Base-by-base conservation (phyloP, 495 filamentous ascomycete genomes). In the Haplographium delicatum region DNA sequence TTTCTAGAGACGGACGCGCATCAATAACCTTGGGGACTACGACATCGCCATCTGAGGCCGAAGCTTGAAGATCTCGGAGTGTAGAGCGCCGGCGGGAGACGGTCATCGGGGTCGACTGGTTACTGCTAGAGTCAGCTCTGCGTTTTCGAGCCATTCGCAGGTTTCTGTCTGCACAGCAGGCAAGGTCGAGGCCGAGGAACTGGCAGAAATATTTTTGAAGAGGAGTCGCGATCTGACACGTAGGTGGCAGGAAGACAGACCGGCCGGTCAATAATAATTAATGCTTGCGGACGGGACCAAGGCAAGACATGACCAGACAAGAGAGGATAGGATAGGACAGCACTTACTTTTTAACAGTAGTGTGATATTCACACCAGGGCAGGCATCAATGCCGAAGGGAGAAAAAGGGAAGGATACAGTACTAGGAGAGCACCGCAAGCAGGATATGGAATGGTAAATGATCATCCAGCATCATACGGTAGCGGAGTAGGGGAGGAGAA, bases 1-100 rank as follows among this genome's bases (percentile, higher is more conserved):
- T 75, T 55, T 75, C 73, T 49, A 79, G 68, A 9, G 75, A 76
- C 40, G 75, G 73, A 6, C 65, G 72, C 24, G 75, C 75, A 55
- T 79, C 73, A 60, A 79, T 79, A 47, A 79, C 70, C 38, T 71
- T 71, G 35, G 70, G 70, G 41, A 62, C 41, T 28, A 56, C 45
- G 31, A 54, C 45, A 48, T 54, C 50, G 50, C 65, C 53, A 63
- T 68, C 38, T 35, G 57, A 40, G 54, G 52, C 61, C 10, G 57
- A 45, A 48, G 51, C 53, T 44, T 62, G 53, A 8, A 58, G 53
- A 37, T 62, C 60, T 57, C 60, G 56, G n/a, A 60, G 53, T 18
- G 52, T 57, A 13, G 56, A 51, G 22, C 57, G 50, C 24, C 62
- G 51, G 23, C 62, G 57, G 25, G 54, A 43, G 20, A 30, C 38